phyloP scores from a whole-genome alignment of 2,329 filamentous ascomycete genomes.

The Graphilbum fragrans region DNA sequence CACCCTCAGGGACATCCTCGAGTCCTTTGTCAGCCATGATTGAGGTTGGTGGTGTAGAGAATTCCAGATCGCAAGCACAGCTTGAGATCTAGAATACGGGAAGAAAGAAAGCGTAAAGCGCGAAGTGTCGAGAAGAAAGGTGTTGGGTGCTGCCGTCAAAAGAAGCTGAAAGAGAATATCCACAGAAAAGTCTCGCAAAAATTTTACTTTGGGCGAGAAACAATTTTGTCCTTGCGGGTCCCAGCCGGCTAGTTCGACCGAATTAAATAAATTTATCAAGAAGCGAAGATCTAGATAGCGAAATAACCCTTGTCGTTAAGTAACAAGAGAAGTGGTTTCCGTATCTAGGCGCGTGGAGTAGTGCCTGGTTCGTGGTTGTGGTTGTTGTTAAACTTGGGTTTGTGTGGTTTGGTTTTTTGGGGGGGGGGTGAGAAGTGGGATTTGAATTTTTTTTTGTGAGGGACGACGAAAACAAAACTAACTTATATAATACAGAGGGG shows the following conservation, averaged over 20 bases:
- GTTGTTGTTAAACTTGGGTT: conserved; percentile 1
- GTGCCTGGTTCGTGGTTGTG: not conserved
- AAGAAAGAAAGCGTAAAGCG: conserved; percentile 10
- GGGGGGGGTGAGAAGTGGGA: not conserved
- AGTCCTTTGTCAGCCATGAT: conserved; percentile 99
- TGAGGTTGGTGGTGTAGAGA: conserved; percentile 47
- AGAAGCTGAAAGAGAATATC: conserved; percentile 11
- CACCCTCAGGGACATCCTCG: conserved; percentile 93
- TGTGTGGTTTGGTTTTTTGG: not conserved
- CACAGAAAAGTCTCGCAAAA: conserved; percentile 17
- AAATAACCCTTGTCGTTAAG: conserved; percentile 1
- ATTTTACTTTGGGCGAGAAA: conserved; percentile 7
- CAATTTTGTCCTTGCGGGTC: conserved; percentile 17
- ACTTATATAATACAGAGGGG: conserved; percentile 4
- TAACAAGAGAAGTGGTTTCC: conserved; percentile 7
- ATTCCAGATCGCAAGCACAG: conserved; percentile 65
- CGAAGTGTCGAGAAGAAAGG: conserved; percentile 20
- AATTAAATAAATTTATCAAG: conserved; percentile 30
- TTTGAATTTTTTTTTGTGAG: conserved; percentile 5
- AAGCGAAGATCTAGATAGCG: conserved; percentile 1
- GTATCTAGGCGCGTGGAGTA: conserved; percentile 2
- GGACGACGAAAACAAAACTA: conserved; percentile 1
- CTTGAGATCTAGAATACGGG: conserved; percentile 59
- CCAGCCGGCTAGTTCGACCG: conserved; percentile 10
- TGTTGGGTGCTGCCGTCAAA: not conserved